Percentiles rank a stretch among this genome's conserved stretches.
Evolutionary conservation across 768 basidiomycete genomes (phyloP).

Genomic region (Lactifluus rugatus): DNA sequence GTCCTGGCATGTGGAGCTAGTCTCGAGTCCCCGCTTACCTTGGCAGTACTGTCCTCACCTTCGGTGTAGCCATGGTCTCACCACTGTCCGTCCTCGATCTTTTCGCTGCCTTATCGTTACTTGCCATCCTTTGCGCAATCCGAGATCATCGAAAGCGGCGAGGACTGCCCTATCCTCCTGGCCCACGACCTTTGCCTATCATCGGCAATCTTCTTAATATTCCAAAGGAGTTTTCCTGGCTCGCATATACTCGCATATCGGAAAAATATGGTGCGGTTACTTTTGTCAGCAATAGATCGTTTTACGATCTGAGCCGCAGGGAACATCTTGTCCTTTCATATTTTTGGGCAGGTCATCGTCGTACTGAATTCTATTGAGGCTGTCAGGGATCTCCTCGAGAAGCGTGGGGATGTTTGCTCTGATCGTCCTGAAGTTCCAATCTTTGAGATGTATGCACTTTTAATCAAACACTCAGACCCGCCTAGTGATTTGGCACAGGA

Average conservation of each 20-base stretch:
- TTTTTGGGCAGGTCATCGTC: conserved; percentile 40
- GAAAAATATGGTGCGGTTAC: no score
- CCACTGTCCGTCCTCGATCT: neutral
- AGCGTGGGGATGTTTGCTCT: conserved; percentile 32
- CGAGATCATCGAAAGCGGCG: neutral
- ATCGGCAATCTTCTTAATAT: conserved; percentile 8
- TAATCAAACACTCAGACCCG: neutral
- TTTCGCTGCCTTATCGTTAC: neutral
- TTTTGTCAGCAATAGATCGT: neutral
- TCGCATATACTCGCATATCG: neutral
- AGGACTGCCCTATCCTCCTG: conserved; percentile 4
- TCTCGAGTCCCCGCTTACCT: no score
- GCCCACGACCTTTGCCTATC: conserved; percentile 1
- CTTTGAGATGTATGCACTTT: no score
- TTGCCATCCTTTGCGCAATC: neutral
- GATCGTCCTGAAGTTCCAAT: neutral
- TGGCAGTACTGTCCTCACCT: no score
- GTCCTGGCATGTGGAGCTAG: no score
- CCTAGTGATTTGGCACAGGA: neutral
- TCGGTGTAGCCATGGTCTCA: neutral
- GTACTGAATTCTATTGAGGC: conserved; percentile 39
- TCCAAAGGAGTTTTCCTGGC: conserved; percentile 7
- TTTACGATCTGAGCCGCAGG: neutral
- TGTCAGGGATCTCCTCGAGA: conserved; percentile 42
- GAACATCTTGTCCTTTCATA: conserved; percentile 19